A percentile compares a stretch with the other conserved stretches of the same genome.
phyloP scores from a whole-genome alignment of 495 filamentous ascomycete species.

The Neurospora terricola region DNA sequence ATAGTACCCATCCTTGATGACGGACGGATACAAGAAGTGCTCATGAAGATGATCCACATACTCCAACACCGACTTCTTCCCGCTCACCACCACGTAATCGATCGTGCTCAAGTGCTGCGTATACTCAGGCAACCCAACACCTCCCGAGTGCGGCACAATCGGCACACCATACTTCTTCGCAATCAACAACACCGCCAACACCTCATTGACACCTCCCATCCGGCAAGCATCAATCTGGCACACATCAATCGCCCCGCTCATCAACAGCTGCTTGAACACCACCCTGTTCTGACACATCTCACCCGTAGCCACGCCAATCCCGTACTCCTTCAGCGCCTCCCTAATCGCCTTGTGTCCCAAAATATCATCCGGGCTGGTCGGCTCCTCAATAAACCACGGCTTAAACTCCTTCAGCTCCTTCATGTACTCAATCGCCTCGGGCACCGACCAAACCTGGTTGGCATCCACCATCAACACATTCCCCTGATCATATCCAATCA shows the following conservation, averaged over 20 bases:
- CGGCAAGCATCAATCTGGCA: constrained; percentile 90
- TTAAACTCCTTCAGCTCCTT: constrained; percentile 69
- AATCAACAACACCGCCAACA: constrained; percentile 81
- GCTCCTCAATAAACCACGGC: constrained; percentile 97
- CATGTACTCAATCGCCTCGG: constrained; percentile 87
- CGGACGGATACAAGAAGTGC: constrained; percentile 76
- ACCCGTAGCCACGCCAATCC: constrained; percentile 81
- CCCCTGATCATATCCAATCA: constrained; percentile 77
- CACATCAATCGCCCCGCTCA: constrained; percentile 69
- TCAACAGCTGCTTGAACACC: constrained; percentile 86
- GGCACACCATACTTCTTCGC: constrained; percentile 79
- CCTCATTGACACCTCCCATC: constrained; percentile 86
- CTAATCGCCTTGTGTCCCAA: constrained; percentile 79
- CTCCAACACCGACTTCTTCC: constrained; percentile 73
- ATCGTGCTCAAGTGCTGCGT: constrained; percentile 91
- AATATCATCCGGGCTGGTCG: constrained; percentile 88
- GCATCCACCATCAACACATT: constrained; percentile 93
- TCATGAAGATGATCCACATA: constrained; percentile 92
- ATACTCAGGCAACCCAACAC: constrained; percentile 87
- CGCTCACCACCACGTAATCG: constrained; percentile 83
- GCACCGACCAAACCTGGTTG: constrained; percentile 91
- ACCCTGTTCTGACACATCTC: constrained; percentile 97
- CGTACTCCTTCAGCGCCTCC: constrained; percentile 62
- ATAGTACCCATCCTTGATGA: constrained; percentile 79
- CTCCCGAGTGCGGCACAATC: constrained; percentile 81